Evolutionary conservation across 306 rosid genomes (phyloP).

Genomic region (Castanospermum australe): DNA sequence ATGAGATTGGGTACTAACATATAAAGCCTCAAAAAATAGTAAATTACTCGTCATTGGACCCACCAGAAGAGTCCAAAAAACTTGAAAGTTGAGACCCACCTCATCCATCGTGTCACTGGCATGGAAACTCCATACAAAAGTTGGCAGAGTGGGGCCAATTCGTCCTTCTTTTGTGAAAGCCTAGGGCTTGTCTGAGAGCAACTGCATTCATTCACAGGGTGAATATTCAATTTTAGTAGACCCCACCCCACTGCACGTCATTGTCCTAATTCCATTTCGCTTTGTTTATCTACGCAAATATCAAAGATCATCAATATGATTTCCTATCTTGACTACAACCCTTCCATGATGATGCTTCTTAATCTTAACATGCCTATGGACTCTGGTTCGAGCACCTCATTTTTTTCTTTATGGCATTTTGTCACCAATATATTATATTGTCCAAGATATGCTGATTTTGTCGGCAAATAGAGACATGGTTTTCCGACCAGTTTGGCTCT

Average conservation of each 20-base stretch:
- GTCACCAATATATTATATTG: neutral
- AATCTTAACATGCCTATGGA: neutral
- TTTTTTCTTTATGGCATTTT: constrained; percentile 14
- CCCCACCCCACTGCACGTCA: neutral
- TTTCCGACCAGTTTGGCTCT: neutral
- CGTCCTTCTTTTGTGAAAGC: constrained; percentile 15
- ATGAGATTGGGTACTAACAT: neutral
- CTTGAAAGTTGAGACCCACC: neutral
- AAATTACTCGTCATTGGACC: constrained; percentile 7
- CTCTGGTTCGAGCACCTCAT: constrained; percentile 15
- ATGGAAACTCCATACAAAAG: constrained; percentile 20
- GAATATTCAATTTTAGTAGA: constrained; percentile 23
- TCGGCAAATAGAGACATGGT: neutral
- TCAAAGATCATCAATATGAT: constrained; percentile 18
- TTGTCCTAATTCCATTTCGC: neutral
- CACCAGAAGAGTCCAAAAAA: constrained; percentile 9
- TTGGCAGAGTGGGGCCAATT: constrained; percentile 17
- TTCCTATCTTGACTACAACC: constrained; percentile 20
- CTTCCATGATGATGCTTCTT: constrained; percentile 28
- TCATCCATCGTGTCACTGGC: constrained; percentile 11
- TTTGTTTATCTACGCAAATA: neutral
- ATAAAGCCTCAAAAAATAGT: neutral
- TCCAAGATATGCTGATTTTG: neutral
- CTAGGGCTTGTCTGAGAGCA: neutral
- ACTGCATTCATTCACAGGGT: neutral